Percentiles rank a stretch among this genome's conserved stretches.
Evolutionary conservation across 2,329 filamentous ascomycete species (phyloP).

Genomic region (Zalaria sp.): DNA sequence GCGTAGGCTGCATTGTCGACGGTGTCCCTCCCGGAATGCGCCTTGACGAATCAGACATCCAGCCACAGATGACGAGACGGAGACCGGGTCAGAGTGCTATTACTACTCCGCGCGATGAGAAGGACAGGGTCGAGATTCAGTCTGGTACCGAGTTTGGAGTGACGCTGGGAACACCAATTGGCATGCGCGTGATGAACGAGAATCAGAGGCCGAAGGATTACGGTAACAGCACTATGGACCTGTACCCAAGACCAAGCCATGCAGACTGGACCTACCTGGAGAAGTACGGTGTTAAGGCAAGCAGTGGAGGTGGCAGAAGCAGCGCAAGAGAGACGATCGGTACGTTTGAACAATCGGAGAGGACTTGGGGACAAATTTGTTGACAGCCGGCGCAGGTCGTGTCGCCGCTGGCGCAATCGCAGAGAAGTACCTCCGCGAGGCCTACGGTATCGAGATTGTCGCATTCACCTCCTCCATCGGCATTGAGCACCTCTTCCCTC

Average conservation of each 20-base stretch:
- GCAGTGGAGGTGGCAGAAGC: slow-evolving; percentile 75
- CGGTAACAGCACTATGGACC: slow-evolving; percentile 75
- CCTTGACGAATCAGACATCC: slow-evolving; percentile 72
- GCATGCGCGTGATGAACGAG: slow-evolving; percentile 76
- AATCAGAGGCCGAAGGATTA: slow-evolving; percentile 91
- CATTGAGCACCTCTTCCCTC: slow-evolving; percentile 60
- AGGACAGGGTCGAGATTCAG: slow-evolving; percentile 82
- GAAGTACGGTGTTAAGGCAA: slow-evolving; percentile 92
- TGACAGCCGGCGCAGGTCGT: slow-evolving; percentile 36
- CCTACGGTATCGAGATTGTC: slow-evolving; percentile 79
- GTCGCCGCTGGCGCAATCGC: slow-evolving; percentile 86
- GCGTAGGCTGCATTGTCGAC: slow-evolving; percentile 90
- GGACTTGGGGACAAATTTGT: not conserved
- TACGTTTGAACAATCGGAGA: slow-evolving; percentile 14
- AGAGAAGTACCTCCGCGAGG: slow-evolving; percentile 74
- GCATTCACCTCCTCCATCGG: slow-evolving; percentile 83
- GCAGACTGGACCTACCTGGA: slow-evolving; percentile 95
- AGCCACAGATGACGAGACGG: slow-evolving; percentile 84
- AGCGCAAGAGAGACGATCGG: slow-evolving; percentile 93
- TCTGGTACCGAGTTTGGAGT: slow-evolving; percentile 83
- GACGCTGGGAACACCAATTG: slow-evolving; percentile 83
- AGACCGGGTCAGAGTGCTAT: slow-evolving; percentile 80
- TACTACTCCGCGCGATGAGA: slow-evolving; percentile 85
- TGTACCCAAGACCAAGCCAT: slow-evolving; percentile 81
- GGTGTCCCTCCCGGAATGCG: slow-evolving; percentile 78